These are phyloP conservation scores for Hura crepitans DNA, from an alignment of 441 rosid species.

Conservation along the genomic window DNA sequence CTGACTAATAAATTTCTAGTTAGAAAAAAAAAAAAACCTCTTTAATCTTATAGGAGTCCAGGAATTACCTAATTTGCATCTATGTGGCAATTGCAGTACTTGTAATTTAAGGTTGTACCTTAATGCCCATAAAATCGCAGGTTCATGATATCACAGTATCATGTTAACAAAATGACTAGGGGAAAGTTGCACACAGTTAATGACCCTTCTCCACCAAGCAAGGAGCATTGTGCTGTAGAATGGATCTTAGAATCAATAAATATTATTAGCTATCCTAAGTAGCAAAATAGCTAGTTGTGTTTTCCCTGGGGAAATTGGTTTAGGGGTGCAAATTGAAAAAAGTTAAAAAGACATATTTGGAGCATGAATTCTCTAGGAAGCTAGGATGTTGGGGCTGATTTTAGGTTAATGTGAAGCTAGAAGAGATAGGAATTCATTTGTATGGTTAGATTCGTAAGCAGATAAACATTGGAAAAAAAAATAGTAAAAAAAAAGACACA, in stretches of 20 bases:
- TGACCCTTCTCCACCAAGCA: neutral
- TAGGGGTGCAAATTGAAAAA: neutral
- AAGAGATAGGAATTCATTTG: no score
- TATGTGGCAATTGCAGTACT: neutral
- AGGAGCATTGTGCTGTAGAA: neutral
- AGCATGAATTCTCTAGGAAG: neutral
- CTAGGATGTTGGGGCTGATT: neutral
- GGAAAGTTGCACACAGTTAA: neutral
- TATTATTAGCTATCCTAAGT: neutral
- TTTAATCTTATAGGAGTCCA: neutral
- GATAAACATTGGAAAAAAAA: no score
- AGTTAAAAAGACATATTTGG: no score
- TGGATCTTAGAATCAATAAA: neutral
- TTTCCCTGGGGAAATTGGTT: neutral
- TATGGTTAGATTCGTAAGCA: no score
- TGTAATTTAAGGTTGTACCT: neutral
- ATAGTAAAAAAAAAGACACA: no score
- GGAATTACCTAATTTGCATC: neutral
- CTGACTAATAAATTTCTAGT: neutral
- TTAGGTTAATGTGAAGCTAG: neutral
- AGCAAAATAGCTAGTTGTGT: neutral
- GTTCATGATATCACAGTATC: neutral
- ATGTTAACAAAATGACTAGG: neutral
- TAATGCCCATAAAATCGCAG: neutral
- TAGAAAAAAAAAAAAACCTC: neutral